phyloP scores from a whole-genome alignment of 495 filamentous ascomycete genomes.

The Lentithecium fluviatile region DNA sequence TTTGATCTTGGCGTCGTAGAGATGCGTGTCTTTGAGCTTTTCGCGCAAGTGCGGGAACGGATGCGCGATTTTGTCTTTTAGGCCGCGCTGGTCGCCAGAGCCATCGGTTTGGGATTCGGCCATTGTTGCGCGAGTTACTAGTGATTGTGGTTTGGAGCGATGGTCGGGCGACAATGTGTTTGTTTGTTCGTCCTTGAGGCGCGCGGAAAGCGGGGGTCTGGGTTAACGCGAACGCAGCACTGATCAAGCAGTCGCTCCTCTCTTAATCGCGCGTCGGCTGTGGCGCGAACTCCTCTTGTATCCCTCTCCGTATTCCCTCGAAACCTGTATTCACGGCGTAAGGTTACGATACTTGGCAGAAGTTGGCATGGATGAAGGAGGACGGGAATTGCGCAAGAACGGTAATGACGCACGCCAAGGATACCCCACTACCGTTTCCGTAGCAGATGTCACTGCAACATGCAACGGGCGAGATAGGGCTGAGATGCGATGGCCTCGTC shows the following conservation, averaged over 20 bases:
- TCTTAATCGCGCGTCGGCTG: too few relatives aligned
- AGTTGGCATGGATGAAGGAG: background rate
- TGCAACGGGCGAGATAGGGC: too few relatives aligned
- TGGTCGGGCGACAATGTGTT: too few relatives aligned
- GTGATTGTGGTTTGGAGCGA: too few relatives aligned
- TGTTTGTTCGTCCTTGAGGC: background rate
- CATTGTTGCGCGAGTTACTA: constrained; percentile 3
- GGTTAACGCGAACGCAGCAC: background rate
- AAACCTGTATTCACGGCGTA: background rate
- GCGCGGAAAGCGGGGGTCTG: background rate
- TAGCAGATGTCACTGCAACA: background rate
- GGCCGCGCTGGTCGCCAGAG: constrained; percentile 16
- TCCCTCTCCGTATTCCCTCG: background rate
- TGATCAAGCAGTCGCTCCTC: too few relatives aligned
- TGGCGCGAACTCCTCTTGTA: too few relatives aligned
- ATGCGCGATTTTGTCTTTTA: constrained; percentile 32
- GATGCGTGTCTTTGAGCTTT: constrained; percentile 62
- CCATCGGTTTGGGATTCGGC: constrained; percentile 16
- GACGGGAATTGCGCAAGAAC: background rate
- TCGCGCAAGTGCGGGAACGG: constrained; percentile 37
- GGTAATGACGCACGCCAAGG: constrained; percentile 1
- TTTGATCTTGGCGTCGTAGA: constrained; percentile 85
- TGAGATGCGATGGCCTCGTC: too few relatives aligned
- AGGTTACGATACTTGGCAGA: background rate
- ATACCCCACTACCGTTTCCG: background rate